Conservation (phyloP, 2,329 filamentous ascomycete species). For the Microcera coccophila region DNA sequence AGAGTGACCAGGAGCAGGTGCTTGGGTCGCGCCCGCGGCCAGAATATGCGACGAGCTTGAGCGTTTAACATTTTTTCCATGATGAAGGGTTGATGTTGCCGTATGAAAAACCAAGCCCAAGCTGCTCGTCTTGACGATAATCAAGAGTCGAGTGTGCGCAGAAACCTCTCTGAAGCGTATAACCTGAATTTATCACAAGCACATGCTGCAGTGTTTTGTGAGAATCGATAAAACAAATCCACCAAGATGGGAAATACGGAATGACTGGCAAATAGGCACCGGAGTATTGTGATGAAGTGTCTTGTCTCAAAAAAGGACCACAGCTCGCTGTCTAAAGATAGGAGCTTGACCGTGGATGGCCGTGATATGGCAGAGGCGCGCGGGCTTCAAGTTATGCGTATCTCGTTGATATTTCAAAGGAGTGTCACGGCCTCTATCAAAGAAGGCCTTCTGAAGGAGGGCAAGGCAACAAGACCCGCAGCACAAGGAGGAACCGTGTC, state of each 20-base stretch:
- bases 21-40: slow-evolving; percentile 39
- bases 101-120: slow-evolving; percentile 2
- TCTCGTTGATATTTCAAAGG: slow-evolving; percentile 21
- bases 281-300: too few relatives aligned
- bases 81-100: slow-evolving; percentile 6
- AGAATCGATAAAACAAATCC: too few relatives aligned
- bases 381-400: background rate
- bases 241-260: too few relatives aligned
- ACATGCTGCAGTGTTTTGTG: slow-evolving; percentile 21
- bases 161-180: too few relatives aligned
- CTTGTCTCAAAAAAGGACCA: too few relatives aligned
- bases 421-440: slow-evolving; percentile 36
- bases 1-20: slow-evolving; percentile 40
- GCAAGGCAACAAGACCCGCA: slow-evolving; percentile 2
- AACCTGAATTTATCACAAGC: slow-evolving; percentile 18
- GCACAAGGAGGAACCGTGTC: slow-evolving; percentile 5
- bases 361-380: background rate
- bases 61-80: slow-evolving; percentile 34
- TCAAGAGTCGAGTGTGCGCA: slow-evolving; percentile 9
- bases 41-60: slow-evolving; percentile 27
- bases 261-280: too few relatives aligned
- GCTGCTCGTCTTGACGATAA: slow-evolving; percentile 3
- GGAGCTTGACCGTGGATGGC: too few relatives aligned
- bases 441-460: slow-evolving; percentile 27
- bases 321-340: too few relatives aligned